Evolutionary conservation across 257 asterid genomes (phyloP), one percentile per base, ranked within the genome.

Genomic region (Nicotiana tomentosiformis): DNA sequence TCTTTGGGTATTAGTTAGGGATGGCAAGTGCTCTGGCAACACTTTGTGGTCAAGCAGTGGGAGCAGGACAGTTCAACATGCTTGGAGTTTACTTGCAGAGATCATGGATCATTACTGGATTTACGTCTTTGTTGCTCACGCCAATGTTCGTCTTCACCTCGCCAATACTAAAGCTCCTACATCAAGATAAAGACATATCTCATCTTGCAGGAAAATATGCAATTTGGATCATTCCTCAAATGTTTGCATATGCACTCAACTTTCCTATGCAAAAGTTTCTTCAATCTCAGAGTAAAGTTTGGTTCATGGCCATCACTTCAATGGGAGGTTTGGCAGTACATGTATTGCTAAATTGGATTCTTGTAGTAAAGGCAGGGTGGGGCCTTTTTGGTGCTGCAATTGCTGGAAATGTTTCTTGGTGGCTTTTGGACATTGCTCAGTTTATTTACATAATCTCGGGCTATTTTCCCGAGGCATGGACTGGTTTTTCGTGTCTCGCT

Each of bases 21-120:
- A 92, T 90, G 96, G 93, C 94, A 51, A 90, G 96, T 83, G 96
- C 96, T 51, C 68, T 90, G 7, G 96, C 91, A 46, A 92, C 96
- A 55, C 86, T 92, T n/a, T 90, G 94, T 26, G 93, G 96, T 33
- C 96, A 92, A 30, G 96, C 94, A 0, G 89, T 84, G 64, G 96
- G 94, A 16, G 96, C 94, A 2, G 90, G 91, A n/a, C 90, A 90
- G 14, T 80, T 87, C 8, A 86, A 86, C 78, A 90, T 92, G 93
- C 84, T 92, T 10, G 96, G 96, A 11, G 86, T 92, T 0, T 92
- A 92, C 77, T 77, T 92, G 91, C 94, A 92, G 61, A 84, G 96
- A 39, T 92, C 96, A 26, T 89, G 91, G 94, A 84, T 92, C 5
- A 92, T 92, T 20, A 90, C 90, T 37, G 78, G 85, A 18, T 5